Evolutionary conservation across 2,329 filamentous ascomycete genomes (phyloP).

Genomic region (Neonectria coccinea): DNA sequence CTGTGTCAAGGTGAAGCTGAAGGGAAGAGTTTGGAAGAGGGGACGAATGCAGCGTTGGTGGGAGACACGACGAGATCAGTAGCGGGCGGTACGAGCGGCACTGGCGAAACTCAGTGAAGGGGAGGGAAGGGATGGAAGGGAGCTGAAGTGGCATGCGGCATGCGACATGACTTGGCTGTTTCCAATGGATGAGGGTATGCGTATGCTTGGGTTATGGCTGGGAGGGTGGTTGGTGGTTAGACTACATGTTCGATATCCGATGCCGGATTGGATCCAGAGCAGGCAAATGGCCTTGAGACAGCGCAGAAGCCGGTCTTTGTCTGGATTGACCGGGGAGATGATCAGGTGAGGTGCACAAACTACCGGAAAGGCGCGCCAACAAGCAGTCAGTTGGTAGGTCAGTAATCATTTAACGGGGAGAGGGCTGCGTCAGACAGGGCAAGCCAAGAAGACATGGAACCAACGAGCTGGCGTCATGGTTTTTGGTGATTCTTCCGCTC

Average conservation of each 20-base stretch:
- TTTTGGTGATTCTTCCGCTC: neutral
- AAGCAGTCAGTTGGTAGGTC: neutral
- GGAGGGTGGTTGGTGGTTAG: neutral
- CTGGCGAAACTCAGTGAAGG: neutral
- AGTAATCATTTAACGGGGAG: neutral
- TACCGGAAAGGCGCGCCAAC: neutral
- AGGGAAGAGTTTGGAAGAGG: neutral
- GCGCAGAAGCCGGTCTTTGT: conserved; percentile 10
- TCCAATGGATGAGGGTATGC: conserved; percentile 8
- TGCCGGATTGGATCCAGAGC: conserved; percentile 6
- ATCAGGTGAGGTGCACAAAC: conserved; percentile 10
- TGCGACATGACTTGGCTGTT: conserved; percentile 5
- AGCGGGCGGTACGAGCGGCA: neutral
- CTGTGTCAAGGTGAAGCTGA: conserved; percentile 2
- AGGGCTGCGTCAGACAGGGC: conserved; percentile 1
- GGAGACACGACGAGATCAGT: conserved; percentile 2
- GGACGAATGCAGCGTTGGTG: conserved; percentile 1
- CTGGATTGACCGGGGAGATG: conserved; percentile 12
- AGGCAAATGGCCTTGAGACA: conserved; percentile 18
- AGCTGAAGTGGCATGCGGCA: conserved; percentile 9
- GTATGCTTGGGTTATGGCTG: neutral
- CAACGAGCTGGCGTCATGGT: neutral
- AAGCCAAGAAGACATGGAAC: neutral
- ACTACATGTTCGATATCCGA: neutral
- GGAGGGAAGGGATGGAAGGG: neutral